Conservation (phyloP, 306 rosid genomes). For the Cercis canadensis region DNA sequence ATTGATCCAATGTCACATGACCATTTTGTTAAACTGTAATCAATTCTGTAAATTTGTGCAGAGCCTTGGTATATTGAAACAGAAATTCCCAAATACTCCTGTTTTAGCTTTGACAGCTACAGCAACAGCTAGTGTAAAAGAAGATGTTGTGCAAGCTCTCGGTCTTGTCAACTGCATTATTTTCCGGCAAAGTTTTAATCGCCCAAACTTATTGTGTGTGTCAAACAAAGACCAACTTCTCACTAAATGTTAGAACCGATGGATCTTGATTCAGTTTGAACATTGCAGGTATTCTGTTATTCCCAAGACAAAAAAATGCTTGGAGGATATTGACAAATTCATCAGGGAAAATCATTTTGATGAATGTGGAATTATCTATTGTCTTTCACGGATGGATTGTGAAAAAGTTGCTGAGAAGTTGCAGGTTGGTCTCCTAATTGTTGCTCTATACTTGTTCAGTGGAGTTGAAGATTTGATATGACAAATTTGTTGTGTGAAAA, state of each 20-base stretch:
- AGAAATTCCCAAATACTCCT: constrained; percentile 91
- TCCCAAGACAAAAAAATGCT: constrained; percentile 87
- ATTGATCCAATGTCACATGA: constrained; percentile 1
- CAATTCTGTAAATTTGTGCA: constrained; percentile 45
- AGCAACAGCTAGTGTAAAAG: constrained; percentile 98
- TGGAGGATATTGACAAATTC: constrained; percentile 93
- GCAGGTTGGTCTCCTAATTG: constrained; percentile 65
- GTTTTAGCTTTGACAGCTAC: constrained; percentile 98
- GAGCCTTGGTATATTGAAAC: constrained; percentile 98
- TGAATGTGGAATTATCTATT: constrained; percentile 96
- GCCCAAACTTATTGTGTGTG: constrained; percentile 84
- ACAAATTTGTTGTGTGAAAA: not conserved
- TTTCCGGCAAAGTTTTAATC: constrained; percentile 98
- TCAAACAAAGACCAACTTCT: constrained; percentile 34
- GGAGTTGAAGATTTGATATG: constrained; percentile 26
- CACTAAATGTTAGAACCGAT: constrained; percentile 22
- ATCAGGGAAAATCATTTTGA: constrained; percentile 82
- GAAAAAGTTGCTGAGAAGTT: constrained; percentile 94
- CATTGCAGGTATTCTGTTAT: constrained; percentile 81
- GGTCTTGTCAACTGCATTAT: constrained; percentile 91
- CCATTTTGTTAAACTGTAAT: constrained; percentile 26
- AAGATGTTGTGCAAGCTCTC: constrained; percentile 98
- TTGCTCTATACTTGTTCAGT: constrained; percentile 15
- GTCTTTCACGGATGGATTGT: constrained; percentile 98
- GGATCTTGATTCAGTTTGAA: constrained; percentile 34